Evolutionary conservation across 495 filamentous ascomycete species (phyloP).

Genomic region (Penicillium canescens): DNA sequence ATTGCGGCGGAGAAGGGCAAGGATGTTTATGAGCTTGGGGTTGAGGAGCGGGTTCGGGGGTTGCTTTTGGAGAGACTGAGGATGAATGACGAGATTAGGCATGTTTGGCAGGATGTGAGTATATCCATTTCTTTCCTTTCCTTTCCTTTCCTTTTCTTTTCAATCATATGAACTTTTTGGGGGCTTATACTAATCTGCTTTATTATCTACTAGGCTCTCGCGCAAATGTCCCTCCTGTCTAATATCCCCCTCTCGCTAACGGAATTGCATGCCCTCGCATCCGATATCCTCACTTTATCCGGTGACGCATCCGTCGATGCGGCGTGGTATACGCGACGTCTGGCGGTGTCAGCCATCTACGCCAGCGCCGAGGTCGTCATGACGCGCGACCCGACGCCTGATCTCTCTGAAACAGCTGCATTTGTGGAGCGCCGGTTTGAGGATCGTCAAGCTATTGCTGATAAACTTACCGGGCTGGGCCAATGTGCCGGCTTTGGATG

Average conservation of each 20-base stretch:
- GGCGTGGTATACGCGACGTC: conserved; percentile 89
- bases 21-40: conserved; percentile 21
- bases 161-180: not conserved
- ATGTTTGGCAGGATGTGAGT: conserved; percentile 82
- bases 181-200: conserved; percentile 5
- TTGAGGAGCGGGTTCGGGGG: conserved; percentile 59
- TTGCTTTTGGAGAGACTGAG: conserved; percentile 71
- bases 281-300: conserved; percentile 85
- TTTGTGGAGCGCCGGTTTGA: conserved; percentile 78
- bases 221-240: conserved; percentile 77
- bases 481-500: conserved; percentile 81
- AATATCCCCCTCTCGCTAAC: conserved; percentile 74
- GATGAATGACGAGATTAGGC: conserved; percentile 68
- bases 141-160: conserved; percentile 6
- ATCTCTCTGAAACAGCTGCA: conserved; percentile 69
- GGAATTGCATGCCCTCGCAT: conserved; percentile 77
- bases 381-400: conserved; percentile 75
- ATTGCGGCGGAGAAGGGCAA: conserved; percentile 6
- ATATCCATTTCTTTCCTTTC: not conserved
- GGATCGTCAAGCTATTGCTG: conserved; percentile 61
- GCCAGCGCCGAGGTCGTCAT: conserved; percentile 87
- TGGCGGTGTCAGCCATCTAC: conserved; percentile 76
- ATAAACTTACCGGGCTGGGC: conserved; percentile 57
- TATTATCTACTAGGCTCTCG: conserved; percentile 63
- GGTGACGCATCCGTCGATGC: conserved; percentile 80